Base-by-base conservation (phyloP, 129 eudicot genomes). In the Centella asiatica region DNA sequence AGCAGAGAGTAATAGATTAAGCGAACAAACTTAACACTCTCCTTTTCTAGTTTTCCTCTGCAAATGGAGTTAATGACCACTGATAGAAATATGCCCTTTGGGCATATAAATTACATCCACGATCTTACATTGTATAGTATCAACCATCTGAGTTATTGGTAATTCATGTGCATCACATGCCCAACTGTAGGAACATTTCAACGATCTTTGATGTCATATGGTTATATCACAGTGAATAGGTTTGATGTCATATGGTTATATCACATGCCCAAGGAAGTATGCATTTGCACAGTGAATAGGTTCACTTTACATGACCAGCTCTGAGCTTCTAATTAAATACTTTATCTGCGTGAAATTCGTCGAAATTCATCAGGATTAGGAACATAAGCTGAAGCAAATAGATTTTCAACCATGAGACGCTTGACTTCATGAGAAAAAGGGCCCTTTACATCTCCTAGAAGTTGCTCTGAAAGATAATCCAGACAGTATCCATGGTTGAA, bases 111-210 rank as follows among this genome's bases (percentile, higher is more conserved):
- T 83, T 44, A 90, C 68, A 56, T 90, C 95, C 89, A 74, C 82
- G 49, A 90, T 90, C 77, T 81, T 90, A 31, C 72, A 67, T 17
- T 84, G 78, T 29, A 90, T 76, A 2, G 83, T 75, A 74, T 90
- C 98, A 27, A 90, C 94, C 98, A 90, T 86, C 68, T 87, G 98
- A 52, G 95, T 90, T 64, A 90, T 90, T 36, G 98, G 98, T 76
- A 87, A 72, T 56, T 31, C 62, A 56, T 32, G 42, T 2, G 94
- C 98, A 50, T 87, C 98, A 3, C 90, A 83, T 8, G 79, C 95
- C 98, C 98, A 90, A 32, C 79, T 76, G 69, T 90, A 84, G n/a
- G 23, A 90, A 87, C 31, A 71, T 47, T 78, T 90, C 95, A 45
- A 95, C 95, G 20, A 87, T 86, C 69, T 87, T 80, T 4, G 95